Evolutionary conservation across 805 yeast genomes (phyloP).

Genomic region (Komagataella ulmi): DNA sequence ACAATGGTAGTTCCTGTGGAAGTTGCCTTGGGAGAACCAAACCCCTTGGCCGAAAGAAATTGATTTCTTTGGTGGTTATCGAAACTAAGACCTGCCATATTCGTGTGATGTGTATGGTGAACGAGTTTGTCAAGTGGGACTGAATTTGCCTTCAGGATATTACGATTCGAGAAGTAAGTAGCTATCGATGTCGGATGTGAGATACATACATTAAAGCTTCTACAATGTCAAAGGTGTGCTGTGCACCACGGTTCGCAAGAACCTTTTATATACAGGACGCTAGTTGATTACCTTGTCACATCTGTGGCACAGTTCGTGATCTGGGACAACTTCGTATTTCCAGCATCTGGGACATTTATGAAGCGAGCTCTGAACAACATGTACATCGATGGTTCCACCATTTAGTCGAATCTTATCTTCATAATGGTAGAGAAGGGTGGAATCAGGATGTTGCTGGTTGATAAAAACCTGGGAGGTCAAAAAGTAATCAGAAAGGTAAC

Average conservation of each 20-base stretch:
- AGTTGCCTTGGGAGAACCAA: slow-evolving; percentile 74
- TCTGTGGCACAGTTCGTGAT: slow-evolving; percentile 47
- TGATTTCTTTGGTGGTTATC: slow-evolving; percentile 89
- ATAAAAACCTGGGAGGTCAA: slow-evolving; percentile 50
- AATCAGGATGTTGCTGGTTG: slow-evolving; percentile 8
- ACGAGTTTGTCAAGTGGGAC: neutral
- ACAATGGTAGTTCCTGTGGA: slow-evolving; percentile 99
- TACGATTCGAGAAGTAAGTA: neutral
- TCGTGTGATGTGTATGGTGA: neutral
- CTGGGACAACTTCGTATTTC: slow-evolving; percentile 49
- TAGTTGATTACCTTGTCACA: slow-evolving; percentile 32
- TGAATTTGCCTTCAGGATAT: neutral
- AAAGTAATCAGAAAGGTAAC: slow-evolving; percentile 42
- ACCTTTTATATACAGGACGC: neutral
- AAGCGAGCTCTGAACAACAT: slow-evolving; percentile 22
- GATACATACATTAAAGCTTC: neutral
- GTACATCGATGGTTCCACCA: slow-evolving; percentile 15
- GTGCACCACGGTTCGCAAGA: neutral
- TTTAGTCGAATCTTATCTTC: slow-evolving; percentile 15
- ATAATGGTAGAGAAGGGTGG: slow-evolving; percentile 11
- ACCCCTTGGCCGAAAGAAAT: slow-evolving; percentile 58
- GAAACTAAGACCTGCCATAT: slow-evolving; percentile 83
- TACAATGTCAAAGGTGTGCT: no score
- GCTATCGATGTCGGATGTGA: neutral
- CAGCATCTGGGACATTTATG: slow-evolving; percentile 91